phyloP scores from a whole-genome alignment of 2,329 filamentous ascomycete genomes.

The Zymoseptoria ardabiliae region DNA sequence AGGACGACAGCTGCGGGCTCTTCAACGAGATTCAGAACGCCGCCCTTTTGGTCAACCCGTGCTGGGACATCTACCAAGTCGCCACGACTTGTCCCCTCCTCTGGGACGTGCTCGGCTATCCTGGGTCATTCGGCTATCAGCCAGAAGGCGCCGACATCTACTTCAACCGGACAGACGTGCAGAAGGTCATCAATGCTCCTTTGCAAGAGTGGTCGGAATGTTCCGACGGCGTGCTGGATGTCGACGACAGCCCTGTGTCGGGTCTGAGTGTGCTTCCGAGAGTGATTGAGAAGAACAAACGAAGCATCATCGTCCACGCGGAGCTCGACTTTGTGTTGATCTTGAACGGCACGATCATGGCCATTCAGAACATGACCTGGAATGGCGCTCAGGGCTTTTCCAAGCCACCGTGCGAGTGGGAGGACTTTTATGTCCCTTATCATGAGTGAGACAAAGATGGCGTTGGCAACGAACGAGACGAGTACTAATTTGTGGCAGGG shows the following conservation, averaged over 20 bases:
- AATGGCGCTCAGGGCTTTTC: slow-evolving; percentile 65
- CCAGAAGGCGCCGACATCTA: slow-evolving; percentile 53
- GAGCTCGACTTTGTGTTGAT: slow-evolving; percentile 61
- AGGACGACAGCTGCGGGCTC: slow-evolving; percentile 43
- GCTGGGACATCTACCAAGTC: slow-evolving; percentile 71
- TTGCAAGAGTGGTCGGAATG: slow-evolving; percentile 63
- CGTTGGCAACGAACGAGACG: slow-evolving; percentile 10
- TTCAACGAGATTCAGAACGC: slow-evolving; percentile 47
- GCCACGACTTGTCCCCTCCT: slow-evolving; percentile 62
- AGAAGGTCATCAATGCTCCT: slow-evolving; percentile 33
- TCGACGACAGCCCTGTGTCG: slow-evolving; percentile 49
- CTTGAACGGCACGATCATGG: slow-evolving; percentile 61
- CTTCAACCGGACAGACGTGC: slow-evolving; percentile 34
- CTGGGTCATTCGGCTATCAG: slow-evolving; percentile 56
- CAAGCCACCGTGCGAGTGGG: slow-evolving; percentile 41
- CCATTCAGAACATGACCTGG: slow-evolving; percentile 78
- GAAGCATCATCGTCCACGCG: slow-evolving; percentile 68
- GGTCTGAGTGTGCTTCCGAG: slow-evolving; percentile 55
- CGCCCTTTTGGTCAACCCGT: slow-evolving; percentile 58
- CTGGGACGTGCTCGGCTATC: slow-evolving; percentile 63
- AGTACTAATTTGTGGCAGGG: neutral
- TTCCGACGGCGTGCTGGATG: slow-evolving; percentile 40
- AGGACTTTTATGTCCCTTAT: slow-evolving; percentile 64
- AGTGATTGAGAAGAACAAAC: slow-evolving; percentile 65
- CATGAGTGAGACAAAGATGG: slow-evolving; percentile 42